These are phyloP conservation scores for Filobasidium uniguttulatum DNA, from an alignment of 1,284 basidiomycete species.

Conservation along the genomic window DNA sequence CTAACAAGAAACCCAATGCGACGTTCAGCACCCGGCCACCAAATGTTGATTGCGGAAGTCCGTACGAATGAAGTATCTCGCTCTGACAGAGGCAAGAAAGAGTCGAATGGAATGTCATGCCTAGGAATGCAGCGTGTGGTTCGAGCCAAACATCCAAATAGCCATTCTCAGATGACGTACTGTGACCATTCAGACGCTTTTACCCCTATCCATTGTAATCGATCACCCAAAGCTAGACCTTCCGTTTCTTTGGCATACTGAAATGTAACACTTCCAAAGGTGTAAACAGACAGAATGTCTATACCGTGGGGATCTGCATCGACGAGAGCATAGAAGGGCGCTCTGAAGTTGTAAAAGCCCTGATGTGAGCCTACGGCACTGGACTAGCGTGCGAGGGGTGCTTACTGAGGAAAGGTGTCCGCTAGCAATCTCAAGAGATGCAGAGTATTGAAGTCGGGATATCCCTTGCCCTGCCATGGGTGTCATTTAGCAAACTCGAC, in stretches of 20 bases:
- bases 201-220: slow-evolving; percentile 68
- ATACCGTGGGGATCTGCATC: slow-evolving; percentile 82
- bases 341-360: slow-evolving; percentile 35
- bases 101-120: slow-evolving; percentile 47
- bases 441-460: slow-evolving; percentile 77
- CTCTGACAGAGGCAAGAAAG: slow-evolving; percentile 53
- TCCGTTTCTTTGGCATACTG: slow-evolving; percentile 21
- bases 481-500: slow-evolving; percentile 13
- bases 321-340: slow-evolving; percentile 62
- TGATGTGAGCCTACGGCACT: not conserved
- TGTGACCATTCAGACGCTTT: slow-evolving; percentile 49
- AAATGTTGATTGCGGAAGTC: slow-evolving; percentile 6
- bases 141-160: not conserved
- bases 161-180: slow-evolving; percentile 34
- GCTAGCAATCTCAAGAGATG: slow-evolving; percentile 60
- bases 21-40: not conserved
- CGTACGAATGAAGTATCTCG: slow-evolving; percentile 53
- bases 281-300: slow-evolving; percentile 76
- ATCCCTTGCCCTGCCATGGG: slow-evolving; percentile 66
- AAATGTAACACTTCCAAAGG: slow-evolving; percentile 29
- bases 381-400: not conserved
- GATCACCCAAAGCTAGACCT: slow-evolving; percentile 50
- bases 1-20: slow-evolving; percentile 34
- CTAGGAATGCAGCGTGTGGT: slow-evolving; percentile 36
- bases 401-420: slow-evolving; percentile 48